Conservation (phyloP, 228 moss, liverwort and hornwort genomes). For the Sphagnum fallax region DNA sequence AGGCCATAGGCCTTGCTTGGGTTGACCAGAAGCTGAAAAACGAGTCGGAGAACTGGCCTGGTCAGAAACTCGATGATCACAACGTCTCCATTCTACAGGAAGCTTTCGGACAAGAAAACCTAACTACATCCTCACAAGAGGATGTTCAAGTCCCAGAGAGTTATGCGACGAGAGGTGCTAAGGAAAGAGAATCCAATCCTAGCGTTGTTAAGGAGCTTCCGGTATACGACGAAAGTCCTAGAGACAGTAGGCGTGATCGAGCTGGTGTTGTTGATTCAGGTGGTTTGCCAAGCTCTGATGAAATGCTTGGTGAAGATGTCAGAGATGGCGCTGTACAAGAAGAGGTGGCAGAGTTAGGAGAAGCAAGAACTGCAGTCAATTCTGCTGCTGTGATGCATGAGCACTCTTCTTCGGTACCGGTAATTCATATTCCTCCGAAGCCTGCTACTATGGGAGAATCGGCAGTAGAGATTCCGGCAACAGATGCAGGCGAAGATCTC, state of each 20-base stretch:
- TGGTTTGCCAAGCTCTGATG: too few species aligned
- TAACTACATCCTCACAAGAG: background rate
- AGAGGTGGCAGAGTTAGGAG: background rate
- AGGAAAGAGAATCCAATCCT: too few species aligned
- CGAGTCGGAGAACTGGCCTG: conserved; percentile 23
- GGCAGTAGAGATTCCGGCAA: background rate
- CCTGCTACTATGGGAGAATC: too few species aligned
- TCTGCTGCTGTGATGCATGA: too few species aligned
- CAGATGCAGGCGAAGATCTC: conserved; percentile 5
- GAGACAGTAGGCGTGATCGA: background rate
- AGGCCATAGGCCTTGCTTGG: conserved; percentile 54
- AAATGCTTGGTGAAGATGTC: too few species aligned
- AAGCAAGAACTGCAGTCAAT: background rate
- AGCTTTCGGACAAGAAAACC: conserved; percentile 16
- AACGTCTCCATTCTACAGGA: conserved; percentile 60
- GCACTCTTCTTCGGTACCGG: background rate
- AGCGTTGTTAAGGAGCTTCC: too few species aligned
- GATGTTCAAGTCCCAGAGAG: background rate
- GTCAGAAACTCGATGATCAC: conserved; percentile 25
- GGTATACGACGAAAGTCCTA: too few species aligned
- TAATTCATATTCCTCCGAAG: background rate
- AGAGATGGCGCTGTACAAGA: too few species aligned
- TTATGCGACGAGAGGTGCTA: too few species aligned
- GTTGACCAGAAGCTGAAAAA: conserved; percentile 46
- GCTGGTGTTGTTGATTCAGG: background rate